Evolutionary conservation across 768 basidiomycete genomes (phyloP).

Genomic region (Podaxis sp.): DNA sequence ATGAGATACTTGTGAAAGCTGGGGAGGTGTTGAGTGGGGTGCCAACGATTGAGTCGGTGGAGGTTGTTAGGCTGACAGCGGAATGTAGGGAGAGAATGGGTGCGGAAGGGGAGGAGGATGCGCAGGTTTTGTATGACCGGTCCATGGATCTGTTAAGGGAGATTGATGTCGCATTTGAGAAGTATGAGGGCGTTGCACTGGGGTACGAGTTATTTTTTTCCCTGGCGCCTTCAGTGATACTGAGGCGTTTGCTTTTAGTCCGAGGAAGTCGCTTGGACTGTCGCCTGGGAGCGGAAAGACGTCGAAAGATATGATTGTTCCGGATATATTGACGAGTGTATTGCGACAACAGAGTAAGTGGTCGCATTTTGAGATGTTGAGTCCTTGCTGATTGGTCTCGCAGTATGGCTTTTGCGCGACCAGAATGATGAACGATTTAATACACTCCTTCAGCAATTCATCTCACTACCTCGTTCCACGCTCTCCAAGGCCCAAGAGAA

Average conservation of each 20-base stretch:
- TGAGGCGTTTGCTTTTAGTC: slow-evolving; percentile 24
- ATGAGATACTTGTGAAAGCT: slow-evolving; percentile 50
- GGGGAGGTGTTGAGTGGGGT: slow-evolving; percentile 43
- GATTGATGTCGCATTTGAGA: slow-evolving; percentile 52
- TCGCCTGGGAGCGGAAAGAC: slow-evolving; percentile 26
- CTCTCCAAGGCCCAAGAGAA: slow-evolving; percentile 72
- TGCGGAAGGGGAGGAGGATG: slow-evolving; percentile 49
- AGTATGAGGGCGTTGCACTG: slow-evolving; percentile 44
- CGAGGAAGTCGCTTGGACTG: slow-evolving; percentile 42
- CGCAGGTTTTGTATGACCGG: slow-evolving; percentile 51
- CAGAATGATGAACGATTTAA: slow-evolving; percentile 51
- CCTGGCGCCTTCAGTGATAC: not conserved
- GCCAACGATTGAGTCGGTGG: slow-evolving; percentile 55
- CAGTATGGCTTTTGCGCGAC: slow-evolving; percentile 70
- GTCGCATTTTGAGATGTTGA: not conserved
- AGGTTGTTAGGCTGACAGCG: slow-evolving; percentile 55
- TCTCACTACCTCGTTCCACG: slow-evolving; percentile 52
- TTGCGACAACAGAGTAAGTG: slow-evolving; percentile 67
- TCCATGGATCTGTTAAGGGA: slow-evolving; percentile 61
- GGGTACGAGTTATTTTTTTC: slow-evolving; percentile 34
- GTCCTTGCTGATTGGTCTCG: not conserved
- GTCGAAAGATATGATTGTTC: slow-evolving; percentile 50
- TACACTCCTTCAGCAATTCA: slow-evolving; percentile 54
- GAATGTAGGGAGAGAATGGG: slow-evolving; percentile 45
- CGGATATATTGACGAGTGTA: slow-evolving; percentile 57